Conservation (phyloP, 2,329 filamentous ascomycete species). For the Metarhizium anisopliae region DNA sequence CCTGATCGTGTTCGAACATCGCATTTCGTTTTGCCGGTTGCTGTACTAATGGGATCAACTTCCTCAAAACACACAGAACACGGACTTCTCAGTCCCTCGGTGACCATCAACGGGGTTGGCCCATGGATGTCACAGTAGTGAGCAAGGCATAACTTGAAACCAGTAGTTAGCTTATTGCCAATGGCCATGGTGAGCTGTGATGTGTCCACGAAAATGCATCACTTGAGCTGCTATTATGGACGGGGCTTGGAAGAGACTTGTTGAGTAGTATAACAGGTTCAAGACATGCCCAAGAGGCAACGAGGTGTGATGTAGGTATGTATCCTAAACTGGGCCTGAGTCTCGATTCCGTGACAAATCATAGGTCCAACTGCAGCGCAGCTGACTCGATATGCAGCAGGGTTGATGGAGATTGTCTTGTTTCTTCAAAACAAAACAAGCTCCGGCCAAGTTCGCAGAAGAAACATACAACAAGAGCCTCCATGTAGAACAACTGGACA, state of each 20-base stretch:
- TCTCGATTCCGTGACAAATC: neutral
- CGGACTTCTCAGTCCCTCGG: conserved; percentile 53
- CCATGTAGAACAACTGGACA: neutral
- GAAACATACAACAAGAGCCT: conserved; percentile 2
- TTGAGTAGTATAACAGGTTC: neutral
- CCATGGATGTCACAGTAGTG: conserved; percentile 65
- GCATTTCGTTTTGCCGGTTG: conserved; percentile 11
- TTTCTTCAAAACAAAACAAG: neutral
- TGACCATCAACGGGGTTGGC: conserved; percentile 61
- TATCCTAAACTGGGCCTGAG: neutral
- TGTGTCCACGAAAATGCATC: neutral
- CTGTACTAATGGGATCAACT: conserved; percentile 2
- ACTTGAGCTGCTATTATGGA: neutral
- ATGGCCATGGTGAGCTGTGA: conserved; percentile 16
- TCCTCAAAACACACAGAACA: conserved; percentile 51
- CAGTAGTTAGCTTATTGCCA: conserved; percentile 22
- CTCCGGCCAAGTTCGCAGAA: conserved; percentile 1
- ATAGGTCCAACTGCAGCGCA: neutral
- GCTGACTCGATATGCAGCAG: conserved; percentile 1
- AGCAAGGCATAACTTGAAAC: conserved; percentile 55
- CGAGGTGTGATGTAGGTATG: neutral
- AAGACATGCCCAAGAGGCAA: neutral
- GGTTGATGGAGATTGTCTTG: conserved; percentile 1
- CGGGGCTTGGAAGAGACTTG: neutral
- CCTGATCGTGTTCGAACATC: conserved; percentile 32